These are phyloP conservation scores for Yamagishiella unicocca DNA, from an alignment of 139 green algal species.

Conservation along the genomic window DNA sequence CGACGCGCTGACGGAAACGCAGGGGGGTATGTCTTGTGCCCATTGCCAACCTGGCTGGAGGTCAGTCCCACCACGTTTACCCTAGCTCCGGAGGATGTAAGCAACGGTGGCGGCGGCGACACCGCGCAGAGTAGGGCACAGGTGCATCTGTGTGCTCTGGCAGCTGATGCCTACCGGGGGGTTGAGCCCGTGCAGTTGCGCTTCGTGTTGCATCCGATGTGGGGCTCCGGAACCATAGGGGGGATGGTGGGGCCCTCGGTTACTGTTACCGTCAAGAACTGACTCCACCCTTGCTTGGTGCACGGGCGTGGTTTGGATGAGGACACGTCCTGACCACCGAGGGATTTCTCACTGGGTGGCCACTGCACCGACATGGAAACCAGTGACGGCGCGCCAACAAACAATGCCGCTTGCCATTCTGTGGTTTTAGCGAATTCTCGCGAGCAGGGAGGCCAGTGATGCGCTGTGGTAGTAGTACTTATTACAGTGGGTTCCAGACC, in stretches of 20 bases:
- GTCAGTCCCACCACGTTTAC: background rate
- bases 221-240: background rate
- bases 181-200: slow-evolving; percentile 5
- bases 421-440: too few relatives aligned
- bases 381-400: too few relatives aligned
- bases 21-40: background rate
- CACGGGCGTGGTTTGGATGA: too few relatives aligned
- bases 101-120: background rate
- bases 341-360: too few relatives aligned
- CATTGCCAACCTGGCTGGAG: slow-evolving; percentile 21
- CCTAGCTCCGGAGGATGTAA: background rate
- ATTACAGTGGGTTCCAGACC: too few relatives aligned
- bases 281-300: too few relatives aligned
- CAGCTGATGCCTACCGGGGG: background rate
- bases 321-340: too few relatives aligned
- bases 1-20: background rate
- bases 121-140: background rate
- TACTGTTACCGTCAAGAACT: background rate
- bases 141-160: background rate
- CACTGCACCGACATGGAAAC: too few relatives aligned
- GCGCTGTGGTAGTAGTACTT: too few relatives aligned
- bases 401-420: too few relatives aligned
- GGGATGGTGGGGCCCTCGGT: background rate
- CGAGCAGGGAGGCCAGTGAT: too few relatives aligned
- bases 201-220: slow-evolving; percentile 19